Base-by-base conservation (phyloP, 2,329 filamentous ascomycete genomes). In the Aschersonia sp. region DNA sequence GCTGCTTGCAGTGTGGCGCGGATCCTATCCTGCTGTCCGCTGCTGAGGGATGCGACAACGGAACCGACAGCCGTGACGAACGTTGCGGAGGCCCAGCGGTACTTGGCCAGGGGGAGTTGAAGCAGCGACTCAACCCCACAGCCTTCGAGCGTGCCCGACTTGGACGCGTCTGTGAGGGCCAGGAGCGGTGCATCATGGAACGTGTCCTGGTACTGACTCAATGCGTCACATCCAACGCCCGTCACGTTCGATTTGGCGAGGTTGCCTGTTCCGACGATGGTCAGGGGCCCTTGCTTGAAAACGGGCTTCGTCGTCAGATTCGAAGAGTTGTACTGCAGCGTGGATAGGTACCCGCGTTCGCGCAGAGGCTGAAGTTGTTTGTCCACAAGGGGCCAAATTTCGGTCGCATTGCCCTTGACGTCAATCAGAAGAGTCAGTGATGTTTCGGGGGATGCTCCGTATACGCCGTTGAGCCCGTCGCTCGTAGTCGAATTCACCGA, bases 241-340 rank as follows among this genome's bases (percentile, higher is more conserved):
- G 43, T 46, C 43, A 50, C 31, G 37, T 48, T 48, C 1, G 50
- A 48, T 6, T 43, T 51, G 35, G 30, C 47, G 5, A 59, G 54
- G 41, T 76, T 76, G 6, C 83, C 83, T 0, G 81, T 84, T 0
- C 76, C 79, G 2, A 87, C 79, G 1, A 86, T 72, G 0, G 81
- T 86, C 22, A 87, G 59, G 1, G 79, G 76, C 0, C 82, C 68
- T 32, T 64, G 58, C 30, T 12, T 39, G 42, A 50, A 47, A 11
- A 47, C 39, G 5, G 49, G 44, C 9, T n/a, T 30, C 9, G 47
- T 41, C 7, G 42, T 6, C 37, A 72, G 60, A 1, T 77, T 54
- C 5, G 63, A 54, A 8, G 45, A 75, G 44, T 44, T 43, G 46
- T 44, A 43, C 41, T 77, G 65, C 48, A 74, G 72, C 45, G 64